phyloP scores from a whole-genome alignment of 1,284 basidiomycete genomes.

The Volvariella surrecta region DNA sequence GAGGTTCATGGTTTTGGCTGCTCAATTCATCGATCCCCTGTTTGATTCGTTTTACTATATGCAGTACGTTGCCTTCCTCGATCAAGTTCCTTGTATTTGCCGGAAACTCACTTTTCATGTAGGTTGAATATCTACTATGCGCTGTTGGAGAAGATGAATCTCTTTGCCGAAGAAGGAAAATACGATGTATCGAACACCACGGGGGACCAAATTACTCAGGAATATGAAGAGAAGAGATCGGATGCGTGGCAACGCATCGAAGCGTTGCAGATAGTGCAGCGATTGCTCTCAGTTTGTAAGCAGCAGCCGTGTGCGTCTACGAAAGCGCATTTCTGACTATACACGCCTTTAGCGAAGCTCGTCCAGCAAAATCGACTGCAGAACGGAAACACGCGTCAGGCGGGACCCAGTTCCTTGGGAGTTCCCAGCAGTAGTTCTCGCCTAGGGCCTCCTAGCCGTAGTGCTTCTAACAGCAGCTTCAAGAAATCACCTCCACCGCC shows the following conservation, averaged over 20 bases:
- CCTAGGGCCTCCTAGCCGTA: constrained; percentile 32
- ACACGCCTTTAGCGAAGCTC: constrained; percentile 41
- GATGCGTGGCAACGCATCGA: constrained; percentile 77
- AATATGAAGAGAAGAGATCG: constrained; percentile 74
- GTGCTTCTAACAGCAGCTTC: constrained; percentile 37
- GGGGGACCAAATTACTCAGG: constrained; percentile 64
- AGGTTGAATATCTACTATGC: constrained; percentile 93
- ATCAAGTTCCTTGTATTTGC: not conserved
- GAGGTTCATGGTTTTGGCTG: constrained; percentile 80
- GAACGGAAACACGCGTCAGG: constrained; percentile 32
- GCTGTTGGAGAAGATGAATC: constrained; percentile 87
- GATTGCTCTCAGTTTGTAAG: constrained; percentile 78
- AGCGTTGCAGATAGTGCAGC: constrained; percentile 69
- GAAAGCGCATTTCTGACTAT: not conserved
- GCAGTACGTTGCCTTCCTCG: constrained; percentile 61
- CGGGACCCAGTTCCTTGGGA: constrained; percentile 35
- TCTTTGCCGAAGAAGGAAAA: constrained; percentile 74
- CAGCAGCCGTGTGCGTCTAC: constrained; percentile 8
- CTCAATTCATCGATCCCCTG: constrained; percentile 90
- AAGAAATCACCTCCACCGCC: constrained; percentile 38
- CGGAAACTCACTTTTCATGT: constrained; percentile 5
- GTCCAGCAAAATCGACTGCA: constrained; percentile 47
- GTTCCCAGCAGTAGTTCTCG: constrained; percentile 27
- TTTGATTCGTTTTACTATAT: constrained; percentile 99
- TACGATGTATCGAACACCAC: constrained; percentile 65